These are phyloP conservation scores for Coix lacrymajobi DNA, from an alignment of 176 grass and related monocot species.

Conservation along the genomic window DNA sequence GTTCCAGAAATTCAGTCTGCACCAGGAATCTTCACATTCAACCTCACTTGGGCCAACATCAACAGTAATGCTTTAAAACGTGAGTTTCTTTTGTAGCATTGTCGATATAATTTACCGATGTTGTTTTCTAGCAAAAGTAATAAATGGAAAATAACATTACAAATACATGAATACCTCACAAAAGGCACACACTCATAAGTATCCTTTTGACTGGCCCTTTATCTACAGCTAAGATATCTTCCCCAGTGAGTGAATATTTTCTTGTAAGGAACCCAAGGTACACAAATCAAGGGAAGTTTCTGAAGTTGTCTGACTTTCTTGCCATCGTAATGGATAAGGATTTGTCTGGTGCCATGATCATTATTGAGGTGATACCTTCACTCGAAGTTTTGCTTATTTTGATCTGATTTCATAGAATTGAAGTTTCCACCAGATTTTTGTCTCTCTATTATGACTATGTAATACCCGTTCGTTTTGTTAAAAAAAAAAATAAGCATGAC, in stretches of 20 bases:
- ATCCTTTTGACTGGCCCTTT: neutral
- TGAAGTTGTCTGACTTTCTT: slow-evolving; percentile 73
- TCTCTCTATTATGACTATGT: neutral
- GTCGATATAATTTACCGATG: neutral
- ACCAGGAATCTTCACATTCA: slow-evolving; percentile 77
- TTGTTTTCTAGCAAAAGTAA: slow-evolving; percentile 6
- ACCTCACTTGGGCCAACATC: slow-evolving; percentile 66
- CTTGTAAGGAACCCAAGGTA: slow-evolving; percentile 60
- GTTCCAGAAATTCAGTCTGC: slow-evolving; percentile 20
- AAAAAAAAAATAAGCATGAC: neutral
- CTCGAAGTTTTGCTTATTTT: neutral
- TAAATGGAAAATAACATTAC: neutral
- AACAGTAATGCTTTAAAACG: slow-evolving; percentile 44
- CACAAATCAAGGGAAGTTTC: slow-evolving; percentile 47
- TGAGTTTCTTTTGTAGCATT: slow-evolving; percentile 40
- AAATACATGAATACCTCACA: neutral
- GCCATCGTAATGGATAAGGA: slow-evolving; percentile 43
- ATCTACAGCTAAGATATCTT: slow-evolving; percentile 65
- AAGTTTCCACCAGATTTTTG: neutral
- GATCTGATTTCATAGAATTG: neutral
- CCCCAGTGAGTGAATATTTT: slow-evolving; percentile 1
- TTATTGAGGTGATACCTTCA: slow-evolving; percentile 48
- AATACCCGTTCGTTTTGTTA: neutral
- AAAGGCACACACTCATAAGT: slow-evolving; percentile 6
- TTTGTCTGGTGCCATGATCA: slow-evolving; percentile 69